These are phyloP conservation scores for Quercus tomentella DNA, from an alignment of 331 rosid genomes.

Conservation along the genomic window DNA sequence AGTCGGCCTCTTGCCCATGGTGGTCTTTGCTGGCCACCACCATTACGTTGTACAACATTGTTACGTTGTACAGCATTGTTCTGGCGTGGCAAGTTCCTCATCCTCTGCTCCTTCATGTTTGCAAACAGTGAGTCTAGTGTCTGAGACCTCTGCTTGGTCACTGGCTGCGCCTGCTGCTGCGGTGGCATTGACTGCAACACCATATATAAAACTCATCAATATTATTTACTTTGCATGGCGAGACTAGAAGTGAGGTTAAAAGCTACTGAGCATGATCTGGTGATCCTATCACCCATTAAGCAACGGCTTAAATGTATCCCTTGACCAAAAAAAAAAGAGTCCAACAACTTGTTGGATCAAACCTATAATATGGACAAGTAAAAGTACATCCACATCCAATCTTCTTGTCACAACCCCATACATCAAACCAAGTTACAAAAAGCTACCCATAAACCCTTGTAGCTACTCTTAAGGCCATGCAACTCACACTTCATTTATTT, in stretches of 20 bases:
- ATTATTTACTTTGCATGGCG: background rate
- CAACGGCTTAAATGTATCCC: too few species aligned
- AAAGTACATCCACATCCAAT: too few species aligned
- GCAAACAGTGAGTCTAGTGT: constrained; percentile 85
- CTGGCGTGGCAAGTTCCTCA: constrained; percentile 52
- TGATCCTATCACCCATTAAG: background rate
- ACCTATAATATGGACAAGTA: background rate
- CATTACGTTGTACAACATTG: constrained; percentile 38
- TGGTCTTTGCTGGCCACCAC: constrained; percentile 47
- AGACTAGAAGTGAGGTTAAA: background rate
- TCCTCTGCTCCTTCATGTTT: constrained; percentile 83
- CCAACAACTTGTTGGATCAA: too few species aligned
- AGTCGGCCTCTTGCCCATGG: constrained; percentile 73
- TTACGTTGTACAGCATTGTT: constrained; percentile 27
- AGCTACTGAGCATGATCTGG: background rate
- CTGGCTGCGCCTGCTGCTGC: constrained; percentile 21
- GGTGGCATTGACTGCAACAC: constrained; percentile 31
- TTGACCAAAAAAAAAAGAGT: too few species aligned
- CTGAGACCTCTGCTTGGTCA: constrained; percentile 64
- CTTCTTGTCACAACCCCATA: too few species aligned
- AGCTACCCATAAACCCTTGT: background rate
- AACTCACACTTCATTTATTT: background rate
- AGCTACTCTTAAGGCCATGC: background rate
- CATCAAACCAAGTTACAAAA: too few species aligned
- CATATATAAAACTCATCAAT: constrained; percentile 7